A percentile compares a stretch with the other conserved stretches of the same genome.
These are phyloP conservation scores for Fusarium luffae DNA, from an alignment of 2,329 filamentous ascomycete genomes.

Conservation along the genomic window DNA sequence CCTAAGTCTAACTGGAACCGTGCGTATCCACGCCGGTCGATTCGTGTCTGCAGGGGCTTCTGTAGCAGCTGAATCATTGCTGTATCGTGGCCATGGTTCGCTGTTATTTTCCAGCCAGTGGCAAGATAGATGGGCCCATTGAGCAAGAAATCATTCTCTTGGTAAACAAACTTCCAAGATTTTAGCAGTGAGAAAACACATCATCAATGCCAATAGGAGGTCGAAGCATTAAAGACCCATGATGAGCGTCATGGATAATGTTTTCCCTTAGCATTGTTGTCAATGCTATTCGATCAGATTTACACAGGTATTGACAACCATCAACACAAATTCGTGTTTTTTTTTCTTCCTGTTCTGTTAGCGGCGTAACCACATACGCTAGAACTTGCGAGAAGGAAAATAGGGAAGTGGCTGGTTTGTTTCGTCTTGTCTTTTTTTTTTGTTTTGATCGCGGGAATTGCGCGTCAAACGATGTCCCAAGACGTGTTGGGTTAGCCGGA, in stretches of 20 bases:
- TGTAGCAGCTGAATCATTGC: background rate
- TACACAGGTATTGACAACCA: background rate
- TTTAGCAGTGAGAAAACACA: background rate
- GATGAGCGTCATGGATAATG: background rate
- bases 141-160: background rate
- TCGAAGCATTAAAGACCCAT: background rate
- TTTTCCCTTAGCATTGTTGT: background rate
- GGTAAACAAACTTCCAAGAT: background rate
- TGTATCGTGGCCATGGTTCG: background rate
- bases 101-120: slow-evolving; percentile 14
- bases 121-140: slow-evolving; percentile 20
- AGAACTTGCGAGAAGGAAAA: slow-evolving; percentile 26
- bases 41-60: slow-evolving; percentile 12
- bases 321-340: slow-evolving; percentile 5
- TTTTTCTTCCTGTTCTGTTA: background rate
- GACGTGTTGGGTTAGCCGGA: slow-evolving; percentile 20
- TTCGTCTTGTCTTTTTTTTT: slow-evolving; percentile 27
- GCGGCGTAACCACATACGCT: slow-evolving; percentile 32
- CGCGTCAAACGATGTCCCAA: slow-evolving; percentile 18
- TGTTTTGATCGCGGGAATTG: slow-evolving; percentile 13
- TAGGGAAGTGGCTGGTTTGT: slow-evolving; percentile 6
- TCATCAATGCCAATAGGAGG: background rate
- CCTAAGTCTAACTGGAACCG: slow-evolving; percentile 12
- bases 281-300: background rate
- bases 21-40: background rate